phyloP scores from a whole-genome alignment of 179 eudicot genomes.

The Dionaea muscipula region DNA sequence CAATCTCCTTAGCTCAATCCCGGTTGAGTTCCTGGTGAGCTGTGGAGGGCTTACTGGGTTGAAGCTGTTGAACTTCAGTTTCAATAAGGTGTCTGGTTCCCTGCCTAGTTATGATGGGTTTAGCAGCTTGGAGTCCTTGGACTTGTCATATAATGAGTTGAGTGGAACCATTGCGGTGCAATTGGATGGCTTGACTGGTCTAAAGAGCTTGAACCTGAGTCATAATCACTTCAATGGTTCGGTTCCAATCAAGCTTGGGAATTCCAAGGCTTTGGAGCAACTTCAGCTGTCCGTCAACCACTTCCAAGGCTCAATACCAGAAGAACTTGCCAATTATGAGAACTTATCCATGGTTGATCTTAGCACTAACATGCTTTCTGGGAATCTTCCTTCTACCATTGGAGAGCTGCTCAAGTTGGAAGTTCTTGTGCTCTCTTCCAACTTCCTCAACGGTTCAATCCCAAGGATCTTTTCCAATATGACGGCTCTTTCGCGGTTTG shows the following conservation, averaged over 20 bases:
- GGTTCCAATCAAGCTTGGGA: constrained; percentile 43
- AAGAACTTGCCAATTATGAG: constrained; percentile 25
- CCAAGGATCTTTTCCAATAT: constrained; percentile 29
- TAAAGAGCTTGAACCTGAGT: constrained; percentile 46
- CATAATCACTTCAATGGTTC: constrained; percentile 35
- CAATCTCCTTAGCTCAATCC: constrained; percentile 40
- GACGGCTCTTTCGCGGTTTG: constrained; percentile 41
- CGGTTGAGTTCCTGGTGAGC: constrained; percentile 27
- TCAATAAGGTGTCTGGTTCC: constrained; percentile 29
- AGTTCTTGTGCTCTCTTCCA: constrained; percentile 41
- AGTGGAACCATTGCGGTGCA: constrained; percentile 26
- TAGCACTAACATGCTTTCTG: constrained; percentile 32
- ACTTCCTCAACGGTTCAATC: constrained; percentile 38
- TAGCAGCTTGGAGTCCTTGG: constrained; percentile 33
- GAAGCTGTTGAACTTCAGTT: constrained; percentile 48
- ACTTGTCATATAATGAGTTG: constrained; percentile 40
- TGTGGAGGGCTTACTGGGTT: constrained; percentile 41
- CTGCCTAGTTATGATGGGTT: constrained; percentile 55
- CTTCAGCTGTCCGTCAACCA: constrained; percentile 36
- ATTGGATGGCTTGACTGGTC: constrained; percentile 33
- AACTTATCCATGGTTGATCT: constrained; percentile 54
- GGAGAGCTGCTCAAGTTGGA: constrained; percentile 34
- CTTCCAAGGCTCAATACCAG: constrained; percentile 35
- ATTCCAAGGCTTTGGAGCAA: constrained; percentile 28
- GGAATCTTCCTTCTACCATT: constrained; percentile 32